Evolutionary conservation across 1,284 basidiomycete genomes (phyloP).

Genomic region (Ustilago nuda): DNA sequence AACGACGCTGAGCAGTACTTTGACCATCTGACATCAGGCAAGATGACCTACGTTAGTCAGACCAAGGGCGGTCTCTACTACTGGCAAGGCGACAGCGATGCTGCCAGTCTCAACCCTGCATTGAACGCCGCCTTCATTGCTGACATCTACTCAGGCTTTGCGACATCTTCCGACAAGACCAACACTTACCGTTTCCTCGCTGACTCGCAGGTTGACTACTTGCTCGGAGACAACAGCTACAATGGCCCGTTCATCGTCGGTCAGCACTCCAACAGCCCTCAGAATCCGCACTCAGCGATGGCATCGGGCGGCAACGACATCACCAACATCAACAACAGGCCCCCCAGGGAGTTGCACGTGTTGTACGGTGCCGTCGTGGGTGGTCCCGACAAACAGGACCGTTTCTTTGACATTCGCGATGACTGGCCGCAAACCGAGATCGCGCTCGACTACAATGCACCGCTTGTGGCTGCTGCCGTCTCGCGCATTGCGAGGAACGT

Average conservation of each 20-base stretch:
- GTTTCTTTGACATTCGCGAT: constrained; percentile 83
- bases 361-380: constrained; percentile 89
- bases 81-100: constrained; percentile 82
- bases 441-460: constrained; percentile 79
- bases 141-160: constrained; percentile 78
- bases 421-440: constrained; percentile 85
- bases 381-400: constrained; percentile 81
- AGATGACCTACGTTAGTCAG: constrained; percentile 70
- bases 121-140: constrained; percentile 86
- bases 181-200: constrained; percentile 79
- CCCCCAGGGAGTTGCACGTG: constrained; percentile 78
- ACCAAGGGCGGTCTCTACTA: constrained; percentile 79
- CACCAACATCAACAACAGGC: constrained; percentile 77
- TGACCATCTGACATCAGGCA: constrained; percentile 76
- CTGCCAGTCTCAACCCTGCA: constrained; percentile 84
- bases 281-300: constrained; percentile 87
- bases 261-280: constrained; percentile 85
- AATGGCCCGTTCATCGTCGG: constrained; percentile 84
- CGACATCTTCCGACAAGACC: constrained; percentile 73
- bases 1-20: constrained; percentile 80
- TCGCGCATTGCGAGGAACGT: constrained; percentile 77
- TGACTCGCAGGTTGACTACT: constrained; percentile 81
- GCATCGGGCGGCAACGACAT: constrained; percentile 82
- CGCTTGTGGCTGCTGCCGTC: constrained; percentile 83
- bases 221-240: constrained; percentile 87